phyloP scores from a whole-genome alignment of 2,329 filamentous ascomycete species.

The Fusarium pseudoanthophilum region DNA sequence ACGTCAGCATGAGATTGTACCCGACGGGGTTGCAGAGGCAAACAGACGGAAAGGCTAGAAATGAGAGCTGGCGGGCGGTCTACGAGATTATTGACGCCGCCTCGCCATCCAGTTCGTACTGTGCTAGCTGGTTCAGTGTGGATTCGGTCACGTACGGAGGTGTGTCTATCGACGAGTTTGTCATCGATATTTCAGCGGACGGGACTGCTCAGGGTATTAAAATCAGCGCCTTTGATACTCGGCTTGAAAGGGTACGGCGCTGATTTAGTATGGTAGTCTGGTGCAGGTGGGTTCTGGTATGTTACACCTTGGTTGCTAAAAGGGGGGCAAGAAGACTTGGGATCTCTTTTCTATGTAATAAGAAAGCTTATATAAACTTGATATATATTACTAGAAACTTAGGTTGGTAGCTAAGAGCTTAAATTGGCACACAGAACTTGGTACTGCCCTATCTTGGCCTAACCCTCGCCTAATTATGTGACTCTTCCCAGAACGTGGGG shows the following conservation, averaged over 20 bases:
- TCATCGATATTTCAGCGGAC: neutral
- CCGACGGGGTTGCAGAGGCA: neutral
- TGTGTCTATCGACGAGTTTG: neutral
- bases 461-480: fast-evolving
- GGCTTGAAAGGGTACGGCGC: neutral
- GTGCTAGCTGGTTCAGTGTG: neutral
- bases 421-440: no score
- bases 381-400: fast-evolving
- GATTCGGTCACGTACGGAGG: neutral
- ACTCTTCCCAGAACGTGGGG: neutral
- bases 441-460: no score
- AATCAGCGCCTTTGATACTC: neutral
- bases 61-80: neutral
- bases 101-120: neutral
- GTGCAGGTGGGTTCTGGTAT: neutral
- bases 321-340: neutral
- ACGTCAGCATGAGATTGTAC: conserved; percentile 2
- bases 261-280: neutral
- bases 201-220: neutral
- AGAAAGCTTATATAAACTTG: neutral
- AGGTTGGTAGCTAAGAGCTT: neutral
- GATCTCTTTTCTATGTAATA: neutral
- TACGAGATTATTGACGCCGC: neutral
- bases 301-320: neutral
- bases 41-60: neutral